phyloP scores from a whole-genome alignment of 345 rosid genomes.

The Noccaea caerulescens region DNA sequence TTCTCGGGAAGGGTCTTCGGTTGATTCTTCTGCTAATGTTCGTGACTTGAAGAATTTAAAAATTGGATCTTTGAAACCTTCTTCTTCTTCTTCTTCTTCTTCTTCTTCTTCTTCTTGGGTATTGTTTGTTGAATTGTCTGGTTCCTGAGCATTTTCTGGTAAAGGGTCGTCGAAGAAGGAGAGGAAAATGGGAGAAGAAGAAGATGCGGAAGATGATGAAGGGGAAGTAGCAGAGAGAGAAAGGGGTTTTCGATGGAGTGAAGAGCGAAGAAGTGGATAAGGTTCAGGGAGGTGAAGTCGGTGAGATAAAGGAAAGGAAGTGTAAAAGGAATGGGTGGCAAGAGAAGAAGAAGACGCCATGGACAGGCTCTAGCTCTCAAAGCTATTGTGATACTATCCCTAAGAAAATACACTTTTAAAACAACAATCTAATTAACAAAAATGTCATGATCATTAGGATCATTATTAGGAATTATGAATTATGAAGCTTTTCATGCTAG shows the following conservation, averaged over 20 bases:
- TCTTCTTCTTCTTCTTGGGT: slow-evolving; percentile 6
- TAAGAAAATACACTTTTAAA: too few species aligned
- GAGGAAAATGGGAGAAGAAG: slow-evolving; percentile 63
- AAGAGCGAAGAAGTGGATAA: slow-evolving; percentile 34
- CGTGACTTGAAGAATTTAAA: slow-evolving; percentile 69
- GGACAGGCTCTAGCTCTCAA: slow-evolving; percentile 17
- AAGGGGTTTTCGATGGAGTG: slow-evolving; percentile 29
- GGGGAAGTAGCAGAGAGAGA: slow-evolving; percentile 50
- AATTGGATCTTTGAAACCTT: slow-evolving; percentile 55
- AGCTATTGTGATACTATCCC: too few species aligned
- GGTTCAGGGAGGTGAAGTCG: slow-evolving; percentile 20
- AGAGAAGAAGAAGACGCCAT: slow-evolving; percentile 43
- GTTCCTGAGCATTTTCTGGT: slow-evolving; percentile 2
- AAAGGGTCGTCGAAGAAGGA: slow-evolving; percentile 54
- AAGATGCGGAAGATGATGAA: slow-evolving; percentile 38
- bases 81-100: slow-evolving; percentile 16
- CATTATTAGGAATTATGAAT: too few species aligned
- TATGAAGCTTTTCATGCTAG: too few species aligned
- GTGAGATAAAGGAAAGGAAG: slow-evolving; percentile 22
- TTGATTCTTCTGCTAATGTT: slow-evolving; percentile 24
- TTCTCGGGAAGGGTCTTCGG: slow-evolving; percentile 55
- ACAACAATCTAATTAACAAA: too few species aligned
- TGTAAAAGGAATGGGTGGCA: slow-evolving; percentile 14
- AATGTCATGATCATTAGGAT: too few species aligned
- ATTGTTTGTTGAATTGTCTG: not conserved